These are phyloP conservation scores for Rhizopogon salebrosus DNA, from an alignment of 768 basidiomycete species.

Conservation along the genomic window DNA sequence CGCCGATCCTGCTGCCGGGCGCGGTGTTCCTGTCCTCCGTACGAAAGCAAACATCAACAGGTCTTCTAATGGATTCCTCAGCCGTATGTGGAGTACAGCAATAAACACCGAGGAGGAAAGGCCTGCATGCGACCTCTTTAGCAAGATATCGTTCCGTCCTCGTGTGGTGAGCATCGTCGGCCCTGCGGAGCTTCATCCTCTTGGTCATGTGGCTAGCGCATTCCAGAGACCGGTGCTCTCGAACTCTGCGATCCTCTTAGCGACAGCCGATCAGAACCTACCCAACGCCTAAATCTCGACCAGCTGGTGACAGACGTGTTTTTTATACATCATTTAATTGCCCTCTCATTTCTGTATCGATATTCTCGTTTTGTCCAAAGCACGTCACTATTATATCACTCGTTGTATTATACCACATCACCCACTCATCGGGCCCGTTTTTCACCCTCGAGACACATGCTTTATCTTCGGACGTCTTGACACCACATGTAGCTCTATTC, in stretches of 20 bases:
- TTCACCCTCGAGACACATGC: not conserved
- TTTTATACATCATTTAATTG: slow-evolving; percentile 16
- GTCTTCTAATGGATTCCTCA: slow-evolving; percentile 49
- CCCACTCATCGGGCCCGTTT: not conserved
- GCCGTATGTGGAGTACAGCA: slow-evolving; percentile 72
- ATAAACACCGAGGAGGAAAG: slow-evolving; percentile 35
- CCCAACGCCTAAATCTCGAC: slow-evolving; percentile 20
- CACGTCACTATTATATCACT: slow-evolving; percentile 22
- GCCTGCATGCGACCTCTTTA: slow-evolving; percentile 5
- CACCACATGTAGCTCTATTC: too few relatives aligned
- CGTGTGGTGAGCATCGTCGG: slow-evolving; percentile 23
- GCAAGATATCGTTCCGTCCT: slow-evolving; percentile 3
- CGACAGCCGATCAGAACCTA: slow-evolving; percentile 19
- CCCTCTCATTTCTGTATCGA: slow-evolving; percentile 14
- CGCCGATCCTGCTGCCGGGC: slow-evolving; percentile 10
- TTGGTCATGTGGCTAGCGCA: slow-evolving; percentile 24
- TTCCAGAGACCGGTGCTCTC: slow-evolving; percentile 43
- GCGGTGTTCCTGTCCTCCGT: slow-evolving; percentile 9
- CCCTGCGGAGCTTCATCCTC: slow-evolving; percentile 18
- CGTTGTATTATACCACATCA: slow-evolving; percentile 19
- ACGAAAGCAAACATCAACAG: slow-evolving; percentile 36
- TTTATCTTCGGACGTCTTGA: slow-evolving; percentile 2
- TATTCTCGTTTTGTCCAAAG: slow-evolving; percentile 13
- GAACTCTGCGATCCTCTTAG: slow-evolving; percentile 38
- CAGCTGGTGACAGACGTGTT: slow-evolving; percentile 17